Base-by-base conservation (phyloP, 192 early-diverging fungal genomes). In the Backusella circina region DNA sequence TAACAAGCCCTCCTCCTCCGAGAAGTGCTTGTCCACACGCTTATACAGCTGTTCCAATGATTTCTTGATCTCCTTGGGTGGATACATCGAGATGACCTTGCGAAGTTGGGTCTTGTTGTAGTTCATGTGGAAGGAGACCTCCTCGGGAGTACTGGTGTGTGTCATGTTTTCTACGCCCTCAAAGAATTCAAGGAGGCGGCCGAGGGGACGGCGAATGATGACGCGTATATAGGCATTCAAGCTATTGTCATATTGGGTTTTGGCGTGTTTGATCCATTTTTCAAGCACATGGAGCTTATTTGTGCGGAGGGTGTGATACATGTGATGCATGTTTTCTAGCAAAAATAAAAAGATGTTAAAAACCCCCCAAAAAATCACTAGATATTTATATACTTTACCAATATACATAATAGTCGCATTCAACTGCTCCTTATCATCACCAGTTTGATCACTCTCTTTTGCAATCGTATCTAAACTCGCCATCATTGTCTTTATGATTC, bases 271-370 rank as follows among this genome's bases (percentile, higher is more conserved):
- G 73, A 95, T 87, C 79, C 89, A 95, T 28, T 83, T 84, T 39
- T 96, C 93, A 50, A 97, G 84, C 3, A 88, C 86, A 23, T 82
- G 81, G 5, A 96, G 85, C 77, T 93, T 93, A 73, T 91, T 90
- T 2, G 88, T 85, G 67, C 93, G 88, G 6, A 98, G 74, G 12
- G 92, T 95, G 1, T 89, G 87, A 66, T 95, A 89, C 75, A 98
- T 94, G 71, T 95, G 91, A 83, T 97, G 95, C 95, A 97, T 95
- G 77, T 99, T 99, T 81, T 98, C 97, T 90, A 83, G n/a, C 70
- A 8, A 71, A 36, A 36, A 38, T 54, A 51, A 67, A n/a, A n/a
- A n/a, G n/a, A n/a, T n/a, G n/a, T 28, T 67, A 32, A 21, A n/a
- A 41, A 26, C 31, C n/a, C n/a, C n/a, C n/a, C n/a, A n/a, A n/a